Conservation (phyloP, 1,139 yeast species). For the Yamadazyma aaseri region DNA sequence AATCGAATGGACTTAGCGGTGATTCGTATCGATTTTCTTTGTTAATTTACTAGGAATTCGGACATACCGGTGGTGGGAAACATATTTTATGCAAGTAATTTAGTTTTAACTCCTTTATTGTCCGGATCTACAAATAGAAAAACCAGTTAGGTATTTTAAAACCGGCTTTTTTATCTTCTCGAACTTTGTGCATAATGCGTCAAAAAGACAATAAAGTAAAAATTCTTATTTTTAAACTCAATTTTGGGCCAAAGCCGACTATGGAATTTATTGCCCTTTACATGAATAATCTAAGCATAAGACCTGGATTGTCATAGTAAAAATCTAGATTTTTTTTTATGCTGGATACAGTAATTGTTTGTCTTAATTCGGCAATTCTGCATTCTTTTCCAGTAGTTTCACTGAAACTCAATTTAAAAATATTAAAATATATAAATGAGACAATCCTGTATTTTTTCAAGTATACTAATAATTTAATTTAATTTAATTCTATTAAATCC, state of each 20-base stretch:
- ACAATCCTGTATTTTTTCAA: neutral
- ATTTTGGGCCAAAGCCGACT: conserved; percentile 2
- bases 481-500: conserved; percentile 2
- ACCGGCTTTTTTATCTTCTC: conserved; percentile 11
- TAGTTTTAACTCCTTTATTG: no score
- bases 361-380: conserved; percentile 3
- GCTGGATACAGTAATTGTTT: neutral
- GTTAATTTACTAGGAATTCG: no score
- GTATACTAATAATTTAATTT: neutral
- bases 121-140: no score
- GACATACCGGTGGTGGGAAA: no score
- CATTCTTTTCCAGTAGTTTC: neutral
- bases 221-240: no score
- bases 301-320: no score
- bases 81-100: no score
- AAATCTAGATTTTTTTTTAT: conserved; percentile 1
- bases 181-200: conserved; percentile 17
- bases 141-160: no score
- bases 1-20: no score
- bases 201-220: conserved; percentile 1
- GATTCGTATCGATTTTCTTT: no score
- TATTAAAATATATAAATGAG: neutral
- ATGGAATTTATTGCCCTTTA: neutral
- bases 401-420: neutral
- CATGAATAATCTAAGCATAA: no score